Conservation (phyloP, 176 grass and related monocot genomes). For the Hsuehochloa calcarea region DNA sequence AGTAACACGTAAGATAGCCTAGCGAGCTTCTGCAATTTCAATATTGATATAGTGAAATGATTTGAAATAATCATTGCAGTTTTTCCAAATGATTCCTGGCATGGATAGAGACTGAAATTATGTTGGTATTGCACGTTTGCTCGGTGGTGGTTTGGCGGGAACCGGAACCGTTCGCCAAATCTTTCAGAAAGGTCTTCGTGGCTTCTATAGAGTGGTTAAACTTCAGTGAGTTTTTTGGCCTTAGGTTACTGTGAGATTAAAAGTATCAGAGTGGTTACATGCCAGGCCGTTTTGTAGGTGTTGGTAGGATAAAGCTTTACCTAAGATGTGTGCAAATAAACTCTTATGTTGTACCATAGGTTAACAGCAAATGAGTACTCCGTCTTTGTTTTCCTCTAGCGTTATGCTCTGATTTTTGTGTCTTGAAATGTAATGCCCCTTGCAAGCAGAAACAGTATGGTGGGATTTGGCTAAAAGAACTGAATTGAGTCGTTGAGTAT, state of each 20-base stretch:
- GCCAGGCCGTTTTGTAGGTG: slow-evolving; percentile 58
- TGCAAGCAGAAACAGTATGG: neutral
- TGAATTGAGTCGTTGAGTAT: too few relatives aligned
- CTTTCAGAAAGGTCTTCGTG: slow-evolving; percentile 53
- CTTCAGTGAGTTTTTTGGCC: slow-evolving; percentile 21
- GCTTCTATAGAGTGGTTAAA: slow-evolving; percentile 67
- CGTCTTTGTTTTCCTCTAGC: slow-evolving; percentile 5
- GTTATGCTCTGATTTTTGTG: slow-evolving; percentile 33
- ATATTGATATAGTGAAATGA: slow-evolving; percentile 10
- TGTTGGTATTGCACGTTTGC: slow-evolving; percentile 52
- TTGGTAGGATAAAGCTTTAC: slow-evolving; percentile 50
- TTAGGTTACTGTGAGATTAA: slow-evolving; percentile 33
- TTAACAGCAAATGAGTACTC: neutral
- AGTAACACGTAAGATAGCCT: neutral
- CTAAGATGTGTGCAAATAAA: neutral
- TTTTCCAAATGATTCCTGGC: slow-evolving; percentile 60
- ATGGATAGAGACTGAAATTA: slow-evolving; percentile 54
- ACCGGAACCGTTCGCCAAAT: slow-evolving; percentile 63
- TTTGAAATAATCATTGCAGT: slow-evolving; percentile 40
- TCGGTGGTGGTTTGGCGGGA: slow-evolving; percentile 83
- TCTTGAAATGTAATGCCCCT: too few relatives aligned
- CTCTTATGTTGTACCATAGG: slow-evolving; percentile 39
- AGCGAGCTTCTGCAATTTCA: neutral
- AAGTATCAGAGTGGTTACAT: slow-evolving; percentile 32
- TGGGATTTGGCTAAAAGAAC: too few relatives aligned